Conservation (phyloP, 441 rosid genomes). For the Adansonia grandidieri region DNA sequence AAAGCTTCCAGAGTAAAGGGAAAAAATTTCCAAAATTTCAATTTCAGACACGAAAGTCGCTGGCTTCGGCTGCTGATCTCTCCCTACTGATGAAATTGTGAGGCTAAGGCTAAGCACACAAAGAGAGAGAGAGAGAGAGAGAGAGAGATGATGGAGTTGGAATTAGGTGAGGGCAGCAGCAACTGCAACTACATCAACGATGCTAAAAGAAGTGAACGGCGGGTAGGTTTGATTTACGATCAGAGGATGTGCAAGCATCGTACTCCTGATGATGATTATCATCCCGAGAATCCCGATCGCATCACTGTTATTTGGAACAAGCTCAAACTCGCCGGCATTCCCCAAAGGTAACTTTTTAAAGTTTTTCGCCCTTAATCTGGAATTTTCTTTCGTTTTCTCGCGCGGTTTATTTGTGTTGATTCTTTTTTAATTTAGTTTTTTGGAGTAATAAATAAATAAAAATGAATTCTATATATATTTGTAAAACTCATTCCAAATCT, state of each 20-base stretch:
- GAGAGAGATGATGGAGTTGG: conserved; percentile 19
- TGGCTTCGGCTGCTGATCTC: not conserved
- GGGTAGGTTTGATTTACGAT: conserved; percentile 76
- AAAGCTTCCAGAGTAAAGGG: no score
- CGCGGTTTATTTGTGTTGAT: not conserved
- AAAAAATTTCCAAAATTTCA: not conserved
- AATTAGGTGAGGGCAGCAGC: conserved; percentile 13
- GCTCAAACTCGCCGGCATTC: conserved; percentile 59
- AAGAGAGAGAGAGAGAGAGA: not conserved
- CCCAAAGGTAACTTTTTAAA: conserved; percentile 53
- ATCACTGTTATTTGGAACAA: conserved; percentile 73
- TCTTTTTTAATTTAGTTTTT: not conserved
- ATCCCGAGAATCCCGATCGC: conserved; percentile 86
- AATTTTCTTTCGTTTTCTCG: conserved; percentile 1
- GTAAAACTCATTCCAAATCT: not conserved
- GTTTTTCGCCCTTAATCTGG: not conserved
- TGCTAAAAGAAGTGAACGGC: conserved; percentile 33
- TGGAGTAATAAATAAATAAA: not conserved
- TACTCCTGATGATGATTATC: conserved; percentile 63
- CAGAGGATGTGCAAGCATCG: conserved; percentile 86
- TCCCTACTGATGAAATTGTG: not conserved
- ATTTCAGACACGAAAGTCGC: conserved; percentile 8
- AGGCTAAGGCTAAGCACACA: not conserved
- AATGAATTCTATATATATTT: not conserved
- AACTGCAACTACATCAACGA: not conserved